These are phyloP conservation scores for Simplicillium sp. DNA, from an alignment of 2,329 filamentous ascomycete species.

Conservation along the genomic window DNA sequence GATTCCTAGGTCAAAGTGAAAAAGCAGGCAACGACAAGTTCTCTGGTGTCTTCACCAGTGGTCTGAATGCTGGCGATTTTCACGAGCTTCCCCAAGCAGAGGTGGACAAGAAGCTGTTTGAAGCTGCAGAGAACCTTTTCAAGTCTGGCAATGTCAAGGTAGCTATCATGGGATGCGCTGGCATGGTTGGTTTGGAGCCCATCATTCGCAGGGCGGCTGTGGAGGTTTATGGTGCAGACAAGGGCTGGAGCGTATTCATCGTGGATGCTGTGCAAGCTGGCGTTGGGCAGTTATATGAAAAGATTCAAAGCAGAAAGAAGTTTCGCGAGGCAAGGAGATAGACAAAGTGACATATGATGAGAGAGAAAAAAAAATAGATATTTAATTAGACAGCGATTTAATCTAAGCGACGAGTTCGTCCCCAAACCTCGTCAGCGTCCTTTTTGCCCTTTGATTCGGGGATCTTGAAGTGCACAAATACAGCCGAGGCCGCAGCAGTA, in stretches of 20 bases:
- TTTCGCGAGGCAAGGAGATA: too few relatives aligned
- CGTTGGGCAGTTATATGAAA: slow-evolving; percentile 50
- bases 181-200: slow-evolving; percentile 78
- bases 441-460: slow-evolving; percentile 85
- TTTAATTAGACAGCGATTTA: slow-evolving; percentile 14
- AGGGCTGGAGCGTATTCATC: slow-evolving; percentile 51
- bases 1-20: slow-evolving; percentile 46
- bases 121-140: slow-evolving; percentile 60
- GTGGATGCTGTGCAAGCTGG: slow-evolving; percentile 74
- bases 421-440: slow-evolving; percentile 87
- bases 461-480: slow-evolving; percentile 65
- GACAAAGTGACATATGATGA: too few relatives aligned
- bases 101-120: slow-evolving; percentile 55
- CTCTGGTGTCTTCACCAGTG: slow-evolving; percentile 73
- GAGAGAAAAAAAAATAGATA: background rate
- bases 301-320: slow-evolving; percentile 26
- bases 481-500: slow-evolving; percentile 57
- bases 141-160: slow-evolving; percentile 46
- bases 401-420: slow-evolving; percentile 47
- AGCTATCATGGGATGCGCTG: slow-evolving; percentile 80
- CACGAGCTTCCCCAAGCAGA: slow-evolving; percentile 58
- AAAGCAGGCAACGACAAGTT: slow-evolving; percentile 41
- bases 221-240: slow-evolving; percentile 51
- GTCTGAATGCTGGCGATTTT: slow-evolving; percentile 69
- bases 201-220: slow-evolving; percentile 62